A percentile compares a stretch with the other conserved stretches of the same genome.
Conservation (phyloP, 371 early-diverging fungal genomes). For the Nematocida displodere region DNA sequence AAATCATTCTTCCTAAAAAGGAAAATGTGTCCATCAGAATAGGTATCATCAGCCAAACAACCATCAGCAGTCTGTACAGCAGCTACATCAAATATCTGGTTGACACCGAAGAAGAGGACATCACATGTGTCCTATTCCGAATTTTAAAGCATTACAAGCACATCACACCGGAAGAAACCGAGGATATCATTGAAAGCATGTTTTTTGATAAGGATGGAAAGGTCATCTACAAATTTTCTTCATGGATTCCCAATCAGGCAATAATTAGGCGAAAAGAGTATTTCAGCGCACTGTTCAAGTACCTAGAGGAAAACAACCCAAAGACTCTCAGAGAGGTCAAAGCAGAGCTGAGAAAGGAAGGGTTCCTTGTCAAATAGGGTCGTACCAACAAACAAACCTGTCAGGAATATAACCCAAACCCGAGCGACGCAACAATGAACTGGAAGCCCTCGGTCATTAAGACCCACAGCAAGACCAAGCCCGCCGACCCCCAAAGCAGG, state of each 20-base stretch:
- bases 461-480: no score
- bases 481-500: no score
- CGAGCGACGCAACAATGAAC: background rate
- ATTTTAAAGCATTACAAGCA: background rate
- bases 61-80: background rate
- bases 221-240: slow-evolving; percentile 17
- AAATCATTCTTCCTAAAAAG: background rate
- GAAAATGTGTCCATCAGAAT: background rate
- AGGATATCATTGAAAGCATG: slow-evolving; percentile 39
- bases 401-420: background rate
- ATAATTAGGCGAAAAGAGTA: slow-evolving; percentile 31
- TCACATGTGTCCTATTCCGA: slow-evolving; percentile 23
- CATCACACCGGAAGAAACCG: background rate
- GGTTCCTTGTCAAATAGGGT: slow-evolving; percentile 26
- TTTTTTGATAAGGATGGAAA: slow-evolving; percentile 32
- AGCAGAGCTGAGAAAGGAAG: slow-evolving; percentile 13
- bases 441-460: slow-evolving; percentile 3
- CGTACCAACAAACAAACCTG: slow-evolving; percentile 13
- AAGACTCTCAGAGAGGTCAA: slow-evolving; percentile 3
- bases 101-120: background rate
- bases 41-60: background rate
- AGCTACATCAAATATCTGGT: slow-evolving; percentile 18
- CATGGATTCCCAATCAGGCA: slow-evolving; percentile 25
- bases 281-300: slow-evolving; percentile 28
- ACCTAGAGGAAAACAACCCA: slow-evolving; percentile 4